phyloP scores from a whole-genome alignment of 2,329 filamentous ascomycete species.

The Grosmannia penicillata region DNA sequence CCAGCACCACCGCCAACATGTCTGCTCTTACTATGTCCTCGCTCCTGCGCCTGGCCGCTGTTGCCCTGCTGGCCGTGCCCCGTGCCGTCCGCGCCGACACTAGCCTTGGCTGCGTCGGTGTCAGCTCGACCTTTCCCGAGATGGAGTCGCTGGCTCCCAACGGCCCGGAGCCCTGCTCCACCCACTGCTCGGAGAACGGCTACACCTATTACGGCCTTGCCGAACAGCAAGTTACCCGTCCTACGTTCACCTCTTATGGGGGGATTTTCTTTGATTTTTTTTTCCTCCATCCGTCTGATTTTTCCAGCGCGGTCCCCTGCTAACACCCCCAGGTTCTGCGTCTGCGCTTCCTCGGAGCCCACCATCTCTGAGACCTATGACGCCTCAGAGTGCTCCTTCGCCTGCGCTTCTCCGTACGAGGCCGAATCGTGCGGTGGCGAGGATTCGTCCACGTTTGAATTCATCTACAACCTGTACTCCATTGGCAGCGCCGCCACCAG shows the following conservation, averaged over 20 bases:
- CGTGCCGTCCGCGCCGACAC: constrained; percentile 4
- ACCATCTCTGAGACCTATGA: constrained; percentile 9
- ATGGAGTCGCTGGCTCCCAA: constrained; percentile 4
- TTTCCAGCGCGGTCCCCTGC: background rate
- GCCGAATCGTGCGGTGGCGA: constrained; percentile 8
- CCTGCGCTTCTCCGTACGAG: constrained; percentile 7
- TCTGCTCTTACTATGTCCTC: constrained; percentile 1
- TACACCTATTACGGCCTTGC: constrained; percentile 9
- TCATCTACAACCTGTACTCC: constrained; percentile 10
- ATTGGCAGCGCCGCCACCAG: background rate
- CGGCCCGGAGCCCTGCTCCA: constrained; percentile 6
- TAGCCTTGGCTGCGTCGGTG: constrained; percentile 8
- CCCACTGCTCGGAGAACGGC: constrained; percentile 4
- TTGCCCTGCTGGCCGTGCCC: constrained; percentile 3
- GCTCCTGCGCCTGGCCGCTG: constrained; percentile 2
- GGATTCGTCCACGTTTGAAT: constrained; percentile 5
- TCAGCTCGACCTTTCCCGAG: constrained; percentile 9
- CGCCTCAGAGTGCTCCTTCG: constrained; percentile 6
- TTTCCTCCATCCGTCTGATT: background rate
- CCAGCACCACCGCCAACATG: background rate
- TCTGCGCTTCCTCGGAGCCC: constrained; percentile 4
- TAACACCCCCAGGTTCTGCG: constrained; percentile 9
- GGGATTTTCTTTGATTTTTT: background rate
- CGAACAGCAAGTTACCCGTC: constrained; percentile 4
- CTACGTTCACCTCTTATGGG: no score